Conservation (phyloP, 345 rosid species). For the Sonneratia caseolaris region DNA sequence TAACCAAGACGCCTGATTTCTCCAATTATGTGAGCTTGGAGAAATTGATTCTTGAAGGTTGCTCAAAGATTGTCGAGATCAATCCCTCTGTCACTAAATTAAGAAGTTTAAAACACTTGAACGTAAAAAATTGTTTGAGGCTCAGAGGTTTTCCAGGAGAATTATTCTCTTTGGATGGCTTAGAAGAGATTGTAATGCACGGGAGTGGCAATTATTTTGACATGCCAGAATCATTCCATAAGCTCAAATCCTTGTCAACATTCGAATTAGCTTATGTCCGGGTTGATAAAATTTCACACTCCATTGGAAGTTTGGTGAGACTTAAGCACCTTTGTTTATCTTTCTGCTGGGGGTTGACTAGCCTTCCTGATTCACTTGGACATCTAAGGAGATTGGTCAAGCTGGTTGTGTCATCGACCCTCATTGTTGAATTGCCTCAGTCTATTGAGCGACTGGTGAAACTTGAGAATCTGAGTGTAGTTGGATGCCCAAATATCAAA, state of each 20-base stretch:
- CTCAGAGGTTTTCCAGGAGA: slow-evolving; percentile 2
- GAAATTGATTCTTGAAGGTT: background rate
- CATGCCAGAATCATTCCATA: background rate
- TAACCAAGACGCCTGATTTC: background rate
- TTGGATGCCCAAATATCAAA: background rate
- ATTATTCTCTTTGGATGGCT: background rate
- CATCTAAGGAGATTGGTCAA: background rate
- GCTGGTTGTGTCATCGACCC: background rate
- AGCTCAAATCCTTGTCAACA: background rate
- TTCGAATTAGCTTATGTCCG: background rate
- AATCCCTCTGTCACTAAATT: background rate
- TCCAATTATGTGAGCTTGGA: background rate
- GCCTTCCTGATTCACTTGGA: too few relatives aligned
- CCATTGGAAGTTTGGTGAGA: background rate
- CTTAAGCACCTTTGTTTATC: background rate
- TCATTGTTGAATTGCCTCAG: background rate
- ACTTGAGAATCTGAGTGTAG: background rate
- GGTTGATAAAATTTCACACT: background rate
- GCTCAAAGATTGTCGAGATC: background rate
- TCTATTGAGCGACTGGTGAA: background rate
- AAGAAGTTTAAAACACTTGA: background rate
- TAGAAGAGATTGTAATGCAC: too few relatives aligned
- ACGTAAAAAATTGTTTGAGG: background rate
- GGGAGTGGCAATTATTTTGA: too few relatives aligned
- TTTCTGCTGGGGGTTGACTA: too few relatives aligned